These are phyloP conservation scores for Dentipellis fragilis DNA, from an alignment of 768 basidiomycete species.

Conservation along the genomic window DNA sequence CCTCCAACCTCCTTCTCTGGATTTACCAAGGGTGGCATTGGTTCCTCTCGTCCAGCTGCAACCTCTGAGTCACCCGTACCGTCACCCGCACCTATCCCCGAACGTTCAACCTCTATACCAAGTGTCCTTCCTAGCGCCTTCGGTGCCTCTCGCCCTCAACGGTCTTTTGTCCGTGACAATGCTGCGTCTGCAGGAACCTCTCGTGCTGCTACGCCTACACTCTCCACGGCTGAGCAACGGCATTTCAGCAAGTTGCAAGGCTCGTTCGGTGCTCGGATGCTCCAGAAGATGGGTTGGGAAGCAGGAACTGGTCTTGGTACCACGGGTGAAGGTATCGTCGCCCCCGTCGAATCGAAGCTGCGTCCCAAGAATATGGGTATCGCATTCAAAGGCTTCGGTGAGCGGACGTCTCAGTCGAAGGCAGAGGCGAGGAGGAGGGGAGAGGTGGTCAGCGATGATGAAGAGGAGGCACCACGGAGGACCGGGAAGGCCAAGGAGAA, in stretches of 20 bases:
- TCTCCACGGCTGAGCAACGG: slow-evolving; percentile 56
- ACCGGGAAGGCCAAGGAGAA: slow-evolving; percentile 44
- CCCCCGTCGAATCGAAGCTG: slow-evolving; percentile 76
- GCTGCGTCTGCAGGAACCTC: slow-evolving; percentile 27
- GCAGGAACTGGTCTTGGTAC: slow-evolving; percentile 71
- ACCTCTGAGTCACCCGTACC: slow-evolving; percentile 14
- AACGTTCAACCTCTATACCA: slow-evolving; percentile 19
- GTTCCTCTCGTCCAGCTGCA: slow-evolving; percentile 22
- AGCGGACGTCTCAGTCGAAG: slow-evolving; percentile 80
- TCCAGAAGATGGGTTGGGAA: slow-evolving; percentile 95
- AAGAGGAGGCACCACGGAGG: slow-evolving; percentile 39
- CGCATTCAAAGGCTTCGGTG: slow-evolving; percentile 78
- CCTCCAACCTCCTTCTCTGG: slow-evolving; percentile 17
- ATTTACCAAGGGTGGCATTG: slow-evolving; percentile 35
- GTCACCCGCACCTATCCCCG: slow-evolving; percentile 33
- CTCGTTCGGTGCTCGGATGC: slow-evolving; percentile 80
- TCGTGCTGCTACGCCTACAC: slow-evolving; percentile 33
- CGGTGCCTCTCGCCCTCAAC: slow-evolving; percentile 28
- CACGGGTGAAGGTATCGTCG: slow-evolving; percentile 73
- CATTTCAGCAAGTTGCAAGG: slow-evolving; percentile 77
- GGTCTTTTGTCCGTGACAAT: slow-evolving; percentile 47
- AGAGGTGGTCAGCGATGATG: slow-evolving; percentile 67
- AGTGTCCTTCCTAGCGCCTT: slow-evolving; percentile 29
- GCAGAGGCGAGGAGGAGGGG: slow-evolving; percentile 69
- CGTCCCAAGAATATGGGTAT: slow-evolving; percentile 84